Percentiles rank a stretch among this genome's conserved stretches.
Conservation (phyloP, 805 yeast genomes). For the Saccharomycopsis oosterbeekiorum region DNA sequence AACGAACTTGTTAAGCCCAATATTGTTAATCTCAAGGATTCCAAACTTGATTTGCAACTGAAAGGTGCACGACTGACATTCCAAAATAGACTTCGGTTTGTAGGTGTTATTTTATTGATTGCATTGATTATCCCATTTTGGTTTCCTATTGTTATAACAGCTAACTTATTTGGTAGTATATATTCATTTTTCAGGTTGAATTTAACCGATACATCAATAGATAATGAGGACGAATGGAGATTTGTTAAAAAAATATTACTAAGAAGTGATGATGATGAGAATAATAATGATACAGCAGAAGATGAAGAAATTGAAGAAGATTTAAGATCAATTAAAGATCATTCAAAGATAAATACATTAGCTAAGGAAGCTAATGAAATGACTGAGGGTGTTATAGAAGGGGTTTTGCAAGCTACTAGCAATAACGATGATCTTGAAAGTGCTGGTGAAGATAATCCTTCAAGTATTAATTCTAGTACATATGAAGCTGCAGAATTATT, state of each 20-base stretch:
- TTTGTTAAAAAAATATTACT: neutral
- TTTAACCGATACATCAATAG: constrained; percentile 22
- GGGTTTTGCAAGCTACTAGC: constrained; percentile 15
- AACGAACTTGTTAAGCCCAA: constrained; percentile 33
- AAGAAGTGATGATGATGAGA: neutral
- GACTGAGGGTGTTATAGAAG: constrained; percentile 18
- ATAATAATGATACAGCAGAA: constrained; percentile 8
- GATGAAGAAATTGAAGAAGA: constrained; percentile 21
- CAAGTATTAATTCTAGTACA: neutral
- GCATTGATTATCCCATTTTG: constrained; percentile 34
- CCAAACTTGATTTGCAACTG: constrained; percentile 19
- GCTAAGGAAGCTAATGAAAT: constrained; percentile 17
- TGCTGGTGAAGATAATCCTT: neutral
- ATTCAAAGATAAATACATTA: constrained; percentile 6
- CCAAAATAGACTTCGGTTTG: constrained; percentile 21
- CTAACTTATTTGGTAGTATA: constrained; percentile 11
- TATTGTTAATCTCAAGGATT: constrained; percentile 39
- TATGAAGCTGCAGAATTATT: neutral
- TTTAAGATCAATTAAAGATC: neutral
- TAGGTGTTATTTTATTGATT: constrained; percentile 21
- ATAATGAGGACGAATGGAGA: constrained; percentile 12
- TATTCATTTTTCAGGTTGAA: constrained; percentile 8
- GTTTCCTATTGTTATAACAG: constrained; percentile 37
- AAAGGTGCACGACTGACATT: neutral
- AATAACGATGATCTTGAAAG: constrained; percentile 12